phyloP scores from a whole-genome alignment of 192 early-diverging fungal species.

The Mortierella alpina region DNA sequence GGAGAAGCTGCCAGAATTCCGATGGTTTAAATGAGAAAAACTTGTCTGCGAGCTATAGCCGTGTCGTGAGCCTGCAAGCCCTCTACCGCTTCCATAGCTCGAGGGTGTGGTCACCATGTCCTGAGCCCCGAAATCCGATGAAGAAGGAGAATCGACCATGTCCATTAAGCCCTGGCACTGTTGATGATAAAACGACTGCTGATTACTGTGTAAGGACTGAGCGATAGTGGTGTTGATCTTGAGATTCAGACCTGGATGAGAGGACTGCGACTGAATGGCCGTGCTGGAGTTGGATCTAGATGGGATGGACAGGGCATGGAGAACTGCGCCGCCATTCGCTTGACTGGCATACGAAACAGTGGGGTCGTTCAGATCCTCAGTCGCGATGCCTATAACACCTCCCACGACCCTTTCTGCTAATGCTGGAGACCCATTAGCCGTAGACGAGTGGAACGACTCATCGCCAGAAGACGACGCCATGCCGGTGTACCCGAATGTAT shows the following conservation, averaged over 20 bases:
- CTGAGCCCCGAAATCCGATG: slow-evolving; percentile 14
- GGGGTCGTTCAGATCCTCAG: slow-evolving; percentile 25
- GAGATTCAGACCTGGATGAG: slow-evolving; percentile 1
- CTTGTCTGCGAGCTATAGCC: slow-evolving; percentile 12
- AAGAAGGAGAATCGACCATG: slow-evolving; percentile 39
- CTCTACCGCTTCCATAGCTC: slow-evolving; percentile 3
- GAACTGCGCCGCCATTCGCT: slow-evolving; percentile 1
- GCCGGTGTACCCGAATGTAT: not conserved
- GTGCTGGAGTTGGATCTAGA: slow-evolving; percentile 39
- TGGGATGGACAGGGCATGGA: slow-evolving; percentile 10
- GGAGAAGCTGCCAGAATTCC: slow-evolving; percentile 37
- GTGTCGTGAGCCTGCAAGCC: slow-evolving; percentile 10
- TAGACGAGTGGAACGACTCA: slow-evolving; percentile 1
- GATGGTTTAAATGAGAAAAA: slow-evolving; percentile 26
- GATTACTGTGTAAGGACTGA: not conserved
- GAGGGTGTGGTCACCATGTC: not conserved
- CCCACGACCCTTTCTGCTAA: not conserved
- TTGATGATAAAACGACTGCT: slow-evolving; percentile 19
- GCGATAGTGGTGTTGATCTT: slow-evolving; percentile 22
- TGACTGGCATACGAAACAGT: slow-evolving; percentile 5
- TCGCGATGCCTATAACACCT: not conserved
- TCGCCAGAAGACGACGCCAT: not conserved
- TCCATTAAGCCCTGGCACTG: slow-evolving; percentile 50
- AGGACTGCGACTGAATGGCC: slow-evolving; percentile 19
- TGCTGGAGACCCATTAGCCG: not conserved